Evolutionary conservation across 208 protist species (phyloP), one percentile per base, ranked within the genome.

Genomic region (Novymonas esmeraldas): DNA sequence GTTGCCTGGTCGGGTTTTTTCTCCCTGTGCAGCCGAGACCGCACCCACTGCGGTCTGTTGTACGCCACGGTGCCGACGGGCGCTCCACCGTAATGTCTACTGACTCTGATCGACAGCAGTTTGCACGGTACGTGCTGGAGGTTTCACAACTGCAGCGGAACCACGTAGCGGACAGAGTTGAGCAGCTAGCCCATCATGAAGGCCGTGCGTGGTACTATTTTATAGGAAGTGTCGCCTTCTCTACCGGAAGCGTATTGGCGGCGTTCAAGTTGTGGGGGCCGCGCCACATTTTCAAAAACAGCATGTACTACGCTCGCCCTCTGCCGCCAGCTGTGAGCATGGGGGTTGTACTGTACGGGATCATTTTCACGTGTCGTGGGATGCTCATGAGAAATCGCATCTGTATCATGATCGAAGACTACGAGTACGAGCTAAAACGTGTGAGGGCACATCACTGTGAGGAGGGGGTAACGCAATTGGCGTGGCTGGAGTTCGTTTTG

Each of bases 321-420:
- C 45, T 96, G n/a, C 89, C 89, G 46, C 85, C 87, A 29, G 89
- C 92, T 11, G 89, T 96, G 51, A 89, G 87, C 56, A 95, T 95
- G 87, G 89, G 92, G 34, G 59, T 95, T 55, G 81, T 86, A 20
- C 68, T 96, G 66, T 96, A 94, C 67, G 88, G 87, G 13, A 76
- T 96, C 33, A 29, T 88, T 41, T 96, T 87, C 66, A 96, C 88
- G 3, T 94, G 87, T 67, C 81, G 92, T 20, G 85, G 85, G 18
- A 94, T 95, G 89, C 71, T 95, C 10, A 96, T 96, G 82, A 71
- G 87, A 26, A 93, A 91, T 59, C 76, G 85, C 6, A 93, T 95
- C 69, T 93, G 86, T 46, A 92, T 81, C 44, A 87, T 91, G 78
- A 96, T 96, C 63, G 92, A 97, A 45, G 92, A 97, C 68, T 97